Conservation (phyloP, 2,329 filamentous ascomycete genomes). For the Huntiella moniliformis region DNA sequence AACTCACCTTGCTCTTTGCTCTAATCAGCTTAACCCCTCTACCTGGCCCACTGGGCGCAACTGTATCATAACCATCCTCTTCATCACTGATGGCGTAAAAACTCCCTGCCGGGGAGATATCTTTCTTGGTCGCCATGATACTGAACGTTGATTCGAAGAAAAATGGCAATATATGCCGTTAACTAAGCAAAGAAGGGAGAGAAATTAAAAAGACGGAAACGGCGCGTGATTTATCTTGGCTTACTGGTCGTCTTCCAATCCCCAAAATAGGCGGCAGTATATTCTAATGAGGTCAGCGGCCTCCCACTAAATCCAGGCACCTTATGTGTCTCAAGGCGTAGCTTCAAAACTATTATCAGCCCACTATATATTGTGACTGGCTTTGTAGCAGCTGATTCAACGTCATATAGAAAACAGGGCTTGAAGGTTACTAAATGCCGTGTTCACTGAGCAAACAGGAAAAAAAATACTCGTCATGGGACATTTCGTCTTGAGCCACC, state of each 20-base stretch:
- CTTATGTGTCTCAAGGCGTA: too few species aligned
- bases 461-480: too few species aligned
- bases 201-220: neutral
- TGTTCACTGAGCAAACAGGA: too few species aligned
- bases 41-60: conserved; percentile 58
- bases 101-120: conserved; percentile 60
- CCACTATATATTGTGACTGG: conserved; percentile 1
- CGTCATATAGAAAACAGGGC: too few species aligned
- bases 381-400: too few species aligned
- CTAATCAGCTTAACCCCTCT: conserved; percentile 84
- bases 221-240: too few species aligned
- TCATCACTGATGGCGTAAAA: conserved; percentile 96
- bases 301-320: conserved; percentile 9
- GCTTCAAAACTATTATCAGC: neutral
- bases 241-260: too few species aligned
- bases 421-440: too few species aligned
- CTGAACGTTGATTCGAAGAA: neutral
- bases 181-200: neutral
- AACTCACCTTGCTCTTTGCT: conserved; percentile 78
- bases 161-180: neutral
- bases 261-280: conserved; percentile 8
- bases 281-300: conserved; percentile 2
- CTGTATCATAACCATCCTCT: conserved; percentile 86
- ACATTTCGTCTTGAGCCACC: too few species aligned
- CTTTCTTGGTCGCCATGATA: conserved; percentile 16